phyloP scores from a whole-genome alignment of 2,329 filamentous ascomycete genomes.

The Samsoniella hepiali region DNA sequence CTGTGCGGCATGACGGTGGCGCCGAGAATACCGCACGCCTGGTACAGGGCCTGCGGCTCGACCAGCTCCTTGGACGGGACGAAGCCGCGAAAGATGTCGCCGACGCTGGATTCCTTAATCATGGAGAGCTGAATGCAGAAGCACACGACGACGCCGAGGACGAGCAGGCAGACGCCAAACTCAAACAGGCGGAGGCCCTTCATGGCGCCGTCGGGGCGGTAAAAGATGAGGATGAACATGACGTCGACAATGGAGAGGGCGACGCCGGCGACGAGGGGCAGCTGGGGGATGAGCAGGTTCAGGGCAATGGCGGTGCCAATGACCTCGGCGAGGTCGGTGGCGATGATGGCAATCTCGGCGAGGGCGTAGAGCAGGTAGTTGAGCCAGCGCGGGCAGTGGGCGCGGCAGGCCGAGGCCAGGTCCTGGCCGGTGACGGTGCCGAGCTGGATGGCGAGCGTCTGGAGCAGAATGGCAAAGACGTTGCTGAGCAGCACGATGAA shows the following conservation, averaged over 20 bases:
- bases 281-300: constrained; percentile 60
- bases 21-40: constrained; percentile 72
- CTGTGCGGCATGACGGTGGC: constrained; percentile 73
- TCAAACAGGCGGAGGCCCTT: constrained; percentile 61
- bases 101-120: constrained; percentile 52
- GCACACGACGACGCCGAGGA: constrained; percentile 60
- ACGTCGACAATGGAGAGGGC: constrained; percentile 67
- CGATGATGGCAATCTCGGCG: constrained; percentile 66
- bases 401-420: constrained; percentile 63
- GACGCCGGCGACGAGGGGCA: constrained; percentile 66
- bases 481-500: constrained; percentile 69
- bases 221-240: constrained; percentile 65
- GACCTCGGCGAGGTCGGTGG: constrained; percentile 69
- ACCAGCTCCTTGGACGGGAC: constrained; percentile 59
- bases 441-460: constrained; percentile 65
- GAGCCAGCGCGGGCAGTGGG: constrained; percentile 63
- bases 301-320: constrained; percentile 69
- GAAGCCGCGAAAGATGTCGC: constrained; percentile 63
- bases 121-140: constrained; percentile 68
- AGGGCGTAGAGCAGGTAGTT: constrained; percentile 60
- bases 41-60: constrained; percentile 45
- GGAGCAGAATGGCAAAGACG: constrained; percentile 67
- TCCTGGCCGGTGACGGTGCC: constrained; percentile 67
- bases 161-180: constrained; percentile 58
- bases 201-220: constrained; percentile 57